A percentile compares a stretch with the other conserved stretches of the same genome.
Evolutionary conservation across 2,329 filamentous ascomycete species (phyloP).

Genomic region (Xylariaceae sp.): DNA sequence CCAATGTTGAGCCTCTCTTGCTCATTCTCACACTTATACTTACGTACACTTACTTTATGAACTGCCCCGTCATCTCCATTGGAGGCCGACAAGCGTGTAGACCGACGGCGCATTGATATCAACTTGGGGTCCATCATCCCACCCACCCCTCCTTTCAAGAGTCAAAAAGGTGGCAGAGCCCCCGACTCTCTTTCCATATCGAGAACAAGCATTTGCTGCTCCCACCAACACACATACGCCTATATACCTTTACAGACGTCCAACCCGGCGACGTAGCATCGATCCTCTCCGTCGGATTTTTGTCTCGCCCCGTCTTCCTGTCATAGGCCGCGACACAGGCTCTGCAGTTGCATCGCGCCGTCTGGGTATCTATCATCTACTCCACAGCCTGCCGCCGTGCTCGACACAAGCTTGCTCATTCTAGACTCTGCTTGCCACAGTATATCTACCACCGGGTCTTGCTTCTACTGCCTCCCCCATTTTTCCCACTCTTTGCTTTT

Average conservation of each 20-base stretch:
- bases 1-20: too few species aligned
- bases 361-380: neutral
- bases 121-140: too few species aligned
- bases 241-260: neutral
- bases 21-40: too few species aligned
- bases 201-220: neutral
- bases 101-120: too few species aligned
- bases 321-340: neutral
- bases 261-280: slow-evolving; percentile 6
- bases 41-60: too few species aligned
- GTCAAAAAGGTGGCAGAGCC: neutral
- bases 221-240: slow-evolving; percentile 4
- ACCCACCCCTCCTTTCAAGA: neutral
- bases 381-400: slow-evolving; percentile 13
- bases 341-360: slow-evolving; percentile 2
- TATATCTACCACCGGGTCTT: slow-evolving; percentile 10
- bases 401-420: slow-evolving; percentile 6
- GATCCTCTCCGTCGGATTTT: slow-evolving; percentile 1
- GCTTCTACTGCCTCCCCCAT: slow-evolving; percentile 13
- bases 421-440: slow-evolving; percentile 9
- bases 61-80: too few species aligned
- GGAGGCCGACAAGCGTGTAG: too few species aligned
- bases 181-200: neutral
- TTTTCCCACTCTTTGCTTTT: slow-evolving; percentile 8
- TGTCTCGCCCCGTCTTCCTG: slow-evolving; percentile 1